Conservation (phyloP, 345 rosid species). For the Eucalyptus polybractea region DNA sequence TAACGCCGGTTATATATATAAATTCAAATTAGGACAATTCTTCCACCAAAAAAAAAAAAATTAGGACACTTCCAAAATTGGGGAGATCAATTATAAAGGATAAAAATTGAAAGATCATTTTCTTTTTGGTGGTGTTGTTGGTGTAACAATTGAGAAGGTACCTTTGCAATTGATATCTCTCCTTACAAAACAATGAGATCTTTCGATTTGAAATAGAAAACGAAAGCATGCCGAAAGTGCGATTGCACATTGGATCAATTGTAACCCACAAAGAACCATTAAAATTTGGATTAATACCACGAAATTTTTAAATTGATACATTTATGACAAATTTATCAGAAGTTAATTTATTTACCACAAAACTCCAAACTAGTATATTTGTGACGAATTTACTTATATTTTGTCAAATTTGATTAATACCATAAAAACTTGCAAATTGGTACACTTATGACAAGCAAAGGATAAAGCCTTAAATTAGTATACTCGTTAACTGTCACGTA, state of each 20-base stretch:
- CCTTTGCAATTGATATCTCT: neutral
- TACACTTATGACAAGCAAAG: rapidly evolving
- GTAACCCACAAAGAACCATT: neutral
- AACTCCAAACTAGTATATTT: too few species aligned
- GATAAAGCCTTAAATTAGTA: rapidly evolving
- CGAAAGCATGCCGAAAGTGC: neutral
- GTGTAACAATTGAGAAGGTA: neutral
- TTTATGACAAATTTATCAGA: too few species aligned
- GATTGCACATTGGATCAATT: neutral
- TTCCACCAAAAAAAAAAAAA: too few species aligned
- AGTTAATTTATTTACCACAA: too few species aligned
- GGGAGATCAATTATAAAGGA: too few species aligned
- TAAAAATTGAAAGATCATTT: too few species aligned
- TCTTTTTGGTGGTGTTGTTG: too few species aligned
- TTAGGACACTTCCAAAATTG: too few species aligned
- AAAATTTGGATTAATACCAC: too few species aligned
- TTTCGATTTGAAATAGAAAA: neutral
- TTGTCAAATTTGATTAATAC: rapidly evolving
- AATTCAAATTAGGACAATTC: too few species aligned
- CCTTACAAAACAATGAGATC: neutral
- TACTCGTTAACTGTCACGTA: rapidly evolving
- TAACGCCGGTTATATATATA: too few species aligned
- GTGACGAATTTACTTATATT: rapidly evolving
- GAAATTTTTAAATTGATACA: rapidly evolving
- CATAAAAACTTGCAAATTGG: rapidly evolving